Percentiles rank a stretch among this genome's conserved stretches.
Conservation (phyloP, 441 rosid genomes). For the Geranium incanum region DNA sequence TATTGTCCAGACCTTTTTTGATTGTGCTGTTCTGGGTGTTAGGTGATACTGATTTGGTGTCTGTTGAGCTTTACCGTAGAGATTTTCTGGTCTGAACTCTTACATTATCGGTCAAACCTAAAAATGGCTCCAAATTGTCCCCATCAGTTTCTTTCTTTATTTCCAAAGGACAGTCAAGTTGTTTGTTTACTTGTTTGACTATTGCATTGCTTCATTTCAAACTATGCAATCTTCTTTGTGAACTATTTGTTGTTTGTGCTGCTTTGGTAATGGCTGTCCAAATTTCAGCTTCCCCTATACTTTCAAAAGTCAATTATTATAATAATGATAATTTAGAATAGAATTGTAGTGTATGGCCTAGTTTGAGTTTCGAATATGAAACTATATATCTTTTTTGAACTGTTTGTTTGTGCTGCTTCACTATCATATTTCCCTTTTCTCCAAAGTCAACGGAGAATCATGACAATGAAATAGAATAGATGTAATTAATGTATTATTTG, state of each 20-base stretch:
- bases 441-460: background rate
- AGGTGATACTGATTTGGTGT: background rate
- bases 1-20: too few species aligned
- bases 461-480: background rate
- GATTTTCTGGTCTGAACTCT: background rate
- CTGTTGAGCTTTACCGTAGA: background rate
- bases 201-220: background rate
- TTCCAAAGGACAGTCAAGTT: slow-evolving; percentile 6
- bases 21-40: background rate
- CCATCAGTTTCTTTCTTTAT: background rate
- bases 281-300: background rate
- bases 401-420: too few species aligned
- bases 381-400: too few species aligned
- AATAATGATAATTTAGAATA: background rate
- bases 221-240: background rate
- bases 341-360: background rate
- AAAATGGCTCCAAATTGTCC: background rate
- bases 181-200: background rate
- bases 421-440: background rate
- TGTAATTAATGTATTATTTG: background rate
- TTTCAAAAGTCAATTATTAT: background rate
- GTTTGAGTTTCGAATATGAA: background rate
- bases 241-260: background rate
- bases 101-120: background rate
- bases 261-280: background rate